A percentile compares a stretch with the other conserved stretches of the same genome.
phyloP scores from a whole-genome alignment of 805 yeast genomes.

The Candida sphagnicola region DNA sequence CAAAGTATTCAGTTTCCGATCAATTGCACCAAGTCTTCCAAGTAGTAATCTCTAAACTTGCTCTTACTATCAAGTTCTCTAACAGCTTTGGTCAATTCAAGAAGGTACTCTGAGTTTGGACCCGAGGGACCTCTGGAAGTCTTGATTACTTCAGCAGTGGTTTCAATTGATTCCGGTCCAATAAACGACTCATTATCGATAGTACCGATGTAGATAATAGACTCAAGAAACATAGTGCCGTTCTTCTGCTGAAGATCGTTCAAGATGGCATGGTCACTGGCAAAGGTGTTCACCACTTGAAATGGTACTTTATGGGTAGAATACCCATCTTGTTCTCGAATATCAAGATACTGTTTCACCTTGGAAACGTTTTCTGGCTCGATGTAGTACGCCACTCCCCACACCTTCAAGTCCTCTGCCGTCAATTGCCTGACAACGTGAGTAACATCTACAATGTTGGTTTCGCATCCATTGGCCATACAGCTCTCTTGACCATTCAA shows the following conservation, averaged over 20 bases:
- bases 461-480: conserved; percentile 3
- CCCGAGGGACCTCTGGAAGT: conserved; percentile 77
- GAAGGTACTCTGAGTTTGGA: conserved; percentile 66
- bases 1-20: conserved; percentile 7
- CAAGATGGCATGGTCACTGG: conserved; percentile 5
- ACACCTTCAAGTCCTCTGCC: conserved; percentile 47
- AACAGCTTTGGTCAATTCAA: conserved; percentile 47
- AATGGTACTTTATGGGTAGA: conserved; percentile 65
- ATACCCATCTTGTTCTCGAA: conserved; percentile 88
- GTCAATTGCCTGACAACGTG: conserved; percentile 17
- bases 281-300: conserved; percentile 32
- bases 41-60: conserved; percentile 25
- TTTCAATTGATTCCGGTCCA: conserved; percentile 66
- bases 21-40: conserved; percentile 27
- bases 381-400: conserved; percentile 85
- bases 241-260: conserved; percentile 11
- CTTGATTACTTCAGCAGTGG: conserved; percentile 60
- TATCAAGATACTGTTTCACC: conserved; percentile 68
- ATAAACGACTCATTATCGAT: conserved; percentile 75
- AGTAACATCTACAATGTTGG: conserved; percentile 12
- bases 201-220: conserved; percentile 80
- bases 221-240: conserved; percentile 44
- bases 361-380: conserved; percentile 51
- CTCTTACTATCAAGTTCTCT: conserved; percentile 16
- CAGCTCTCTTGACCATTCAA: conserved; percentile 11